Evolutionary conservation across 208 protist species (phyloP), one percentile per base, ranked within the genome.

Genomic region (Strigomonas culicis): DNA sequence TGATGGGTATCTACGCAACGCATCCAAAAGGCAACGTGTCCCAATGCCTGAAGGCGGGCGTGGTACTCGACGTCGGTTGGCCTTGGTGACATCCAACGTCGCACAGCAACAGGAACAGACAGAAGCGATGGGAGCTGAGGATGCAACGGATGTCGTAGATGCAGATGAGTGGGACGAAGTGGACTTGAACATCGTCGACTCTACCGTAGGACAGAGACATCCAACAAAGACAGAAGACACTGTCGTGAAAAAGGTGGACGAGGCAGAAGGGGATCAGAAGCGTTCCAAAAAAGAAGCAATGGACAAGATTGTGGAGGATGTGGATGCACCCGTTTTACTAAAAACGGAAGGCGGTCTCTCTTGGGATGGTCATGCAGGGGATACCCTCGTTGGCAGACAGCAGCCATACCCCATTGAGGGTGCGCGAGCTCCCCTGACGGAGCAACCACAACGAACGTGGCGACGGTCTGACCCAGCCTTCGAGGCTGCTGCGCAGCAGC

Each of bases 121-220:
- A 41, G 25, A 47, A 47, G n/a, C 43, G 3, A 21, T 58, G 13
- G 59, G 11, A 15, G 25, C 25, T 0, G 65, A 64, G 17, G 41
- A 28, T 3, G 59, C 17, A 32, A 31, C 49, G 19, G 53, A 50
- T 1, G 75, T 72, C 1, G 68, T 79, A 27, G 75, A 79, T 7
- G 80, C 79, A n/a, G 81, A 93, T 60, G 90, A 93, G 50, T 93
- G 86, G 87, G 87, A 93, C 50, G 87, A 92, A 47, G 85, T 94
- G n/a, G 74, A 82, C 10, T 62, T 94, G 21, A 81, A 80, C 21
- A 63, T 79, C 44, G 77, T 77, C 57, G 63, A 82, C n/a, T 39
- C 32, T 39, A 39, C 32, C 32, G 32, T 10, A 39, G 32, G 6
- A 3, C 32, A 39, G 6, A 39, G 32, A 10, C 32, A 10, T 15